Evolutionary conservation across 2,329 filamentous ascomycete genomes (phyloP).

Genomic region (Colletotrichum godetiae): DNA sequence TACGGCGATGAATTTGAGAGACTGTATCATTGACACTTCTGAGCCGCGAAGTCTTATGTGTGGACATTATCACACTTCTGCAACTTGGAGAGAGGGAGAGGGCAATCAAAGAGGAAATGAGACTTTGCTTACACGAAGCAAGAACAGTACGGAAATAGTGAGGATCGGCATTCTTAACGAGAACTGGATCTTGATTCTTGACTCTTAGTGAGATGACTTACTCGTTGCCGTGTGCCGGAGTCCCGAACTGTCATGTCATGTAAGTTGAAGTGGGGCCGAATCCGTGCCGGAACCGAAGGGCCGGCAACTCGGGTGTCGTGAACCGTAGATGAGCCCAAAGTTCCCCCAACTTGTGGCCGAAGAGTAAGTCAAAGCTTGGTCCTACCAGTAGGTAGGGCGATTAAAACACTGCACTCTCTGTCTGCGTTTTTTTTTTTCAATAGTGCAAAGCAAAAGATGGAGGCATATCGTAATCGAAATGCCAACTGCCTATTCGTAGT

Average conservation of each 20-base stretch:
- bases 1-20: neutral
- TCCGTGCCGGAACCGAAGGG: neutral
- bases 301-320: neutral
- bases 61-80: no score
- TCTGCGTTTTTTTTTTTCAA: neutral
- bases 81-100: no score
- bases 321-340: neutral
- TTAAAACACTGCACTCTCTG: no score
- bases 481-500: no score
- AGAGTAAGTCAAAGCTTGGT: neutral
- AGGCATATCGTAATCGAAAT: neutral
- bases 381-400: neutral
- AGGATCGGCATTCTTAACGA: neutral
- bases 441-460: neutral
- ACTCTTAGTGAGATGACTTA: neutral
- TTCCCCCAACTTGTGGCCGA: neutral
- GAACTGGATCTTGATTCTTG: neutral
- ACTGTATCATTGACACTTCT: neutral
- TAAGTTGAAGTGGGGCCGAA: neutral
- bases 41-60: no score
- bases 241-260: neutral
- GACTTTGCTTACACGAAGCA: no score
- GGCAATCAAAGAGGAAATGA: no score
- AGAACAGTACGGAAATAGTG: no score
- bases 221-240: neutral